Base-by-base conservation (phyloP, 371 early-diverging fungal species). In the Dinochytrium kinnereticum region DNA sequence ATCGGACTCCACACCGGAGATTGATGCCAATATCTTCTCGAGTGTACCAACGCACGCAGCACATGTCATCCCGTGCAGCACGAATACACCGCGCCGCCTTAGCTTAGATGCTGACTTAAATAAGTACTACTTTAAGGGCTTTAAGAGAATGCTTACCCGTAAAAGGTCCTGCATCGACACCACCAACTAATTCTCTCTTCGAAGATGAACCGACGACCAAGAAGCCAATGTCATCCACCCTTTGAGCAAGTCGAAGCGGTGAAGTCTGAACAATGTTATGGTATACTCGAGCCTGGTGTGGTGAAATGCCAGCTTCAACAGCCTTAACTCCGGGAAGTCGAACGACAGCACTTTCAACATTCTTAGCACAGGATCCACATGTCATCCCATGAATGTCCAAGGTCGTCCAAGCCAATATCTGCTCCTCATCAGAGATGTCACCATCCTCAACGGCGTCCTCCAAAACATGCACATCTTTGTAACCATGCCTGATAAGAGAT, bases 61-160 rank as follows among this genome's bases (percentile, higher is more conserved):
- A 75, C 93, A 94, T 0, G 94, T 92, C 97, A 98, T 95, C 24
- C 98, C 97, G 77, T 88, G 91, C 10, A 96, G 7, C 34, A 61
- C 26, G 24, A 61, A 61, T 30, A 15, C 36, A 2, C 36, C 61
- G 3, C 61, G 61, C 2, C 61, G 31, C 36, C 61, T 3, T 3
- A 61, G 3, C 28, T 34, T 61, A 5, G 31, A 37, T n/a, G n/a
- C n/a, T n/a, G n/a, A n/a, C n/a, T n/a, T n/a, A n/a, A n/a, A n/a
- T n/a, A n/a, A n/a, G n/a, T n/a, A n/a, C n/a, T n/a, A n/a, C n/a
- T n/a, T n/a, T n/a, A n/a, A n/a, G n/a, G n/a, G n/a, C n/a, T n/a
- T n/a, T n/a, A n/a, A n/a, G n/a, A n/a, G n/a, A n/a, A n/a, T n/a
- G 24, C 7, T 24, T 34, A 61, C 61, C 34, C 5, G 30, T 30